Evolutionary conservation across 495 filamentous ascomycete genomes (phyloP), one percentile per base, ranked within the genome.

Genomic region (Podospora sp.): DNA sequence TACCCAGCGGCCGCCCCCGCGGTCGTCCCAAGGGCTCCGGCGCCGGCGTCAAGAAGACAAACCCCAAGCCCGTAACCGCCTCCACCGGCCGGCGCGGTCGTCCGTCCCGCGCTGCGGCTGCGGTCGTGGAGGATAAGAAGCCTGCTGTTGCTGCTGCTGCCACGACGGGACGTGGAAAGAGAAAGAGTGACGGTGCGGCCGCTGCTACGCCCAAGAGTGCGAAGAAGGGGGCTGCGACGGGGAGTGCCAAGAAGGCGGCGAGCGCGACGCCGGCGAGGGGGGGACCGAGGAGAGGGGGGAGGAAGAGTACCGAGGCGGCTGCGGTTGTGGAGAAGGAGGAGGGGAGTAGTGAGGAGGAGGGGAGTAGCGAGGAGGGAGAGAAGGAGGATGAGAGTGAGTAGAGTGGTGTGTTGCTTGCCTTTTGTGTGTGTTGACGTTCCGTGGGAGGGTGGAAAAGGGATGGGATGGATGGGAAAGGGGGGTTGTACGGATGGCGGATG

Each of bases 1-100:
- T 24, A 16, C 78, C 82, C 25, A 62, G 75, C 27, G 82, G 82
- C 27, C 77, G 78, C 11, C 80, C 80, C 18, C 78, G 82, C 40
- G 82, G 82, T 56, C 71, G 82, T 16, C 82, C 82, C 68, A 76
- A 78, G 60, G 81, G 80, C 63, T 73, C 68, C 51, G 72, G 73
- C 21, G 29, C 29, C 29, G 74, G 75, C 25, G 75, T 77, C 12
- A 80, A 80, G 73, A 82, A 80, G 65, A 62, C 73, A 0, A 51
- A 63, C 5, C 58, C 52, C 20, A 64, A 62, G 35, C 18, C 67
- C 40, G 71, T 26, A 24, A 63, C 67, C 21, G 20, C 60, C 40
- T 63, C 63, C 64, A 55, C 64, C 56, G 67, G 72, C 16, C 76
- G 77, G 1, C 78, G 79, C 6, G 79, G 79, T 26, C 73, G 79